Base-by-base conservation (phyloP, 2,329 filamentous ascomycete genomes). In the Sporothrix brunneoviolacea region DNA sequence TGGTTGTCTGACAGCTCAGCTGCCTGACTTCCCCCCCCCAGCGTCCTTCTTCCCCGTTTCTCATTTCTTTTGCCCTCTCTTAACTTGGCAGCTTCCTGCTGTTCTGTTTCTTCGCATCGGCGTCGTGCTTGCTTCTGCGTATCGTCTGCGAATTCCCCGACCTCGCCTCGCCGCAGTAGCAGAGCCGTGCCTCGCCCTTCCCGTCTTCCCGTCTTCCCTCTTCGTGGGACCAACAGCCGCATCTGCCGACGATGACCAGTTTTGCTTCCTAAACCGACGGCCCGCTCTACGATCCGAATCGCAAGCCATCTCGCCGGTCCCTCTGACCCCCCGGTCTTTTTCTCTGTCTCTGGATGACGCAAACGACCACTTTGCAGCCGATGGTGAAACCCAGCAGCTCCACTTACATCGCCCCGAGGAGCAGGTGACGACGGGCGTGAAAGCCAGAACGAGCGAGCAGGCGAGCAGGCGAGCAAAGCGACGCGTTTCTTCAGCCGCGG, bases 351-450 rank as follows among this genome's bases (percentile, higher is more conserved):
- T 16, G 27, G 43, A 46, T 46, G 43, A 46, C 43, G 43, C 43
- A 46, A 37, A 32, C 30, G 28, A 22, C 43, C 24, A 27, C 24
- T 24, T 36, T 16, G 22, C 24, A 13, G 42, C 35, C 48, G 27
- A 40, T 45, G 41, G 28, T 45, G 41, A 50, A 45, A 50, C 41
- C 36, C 15, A 43, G 15, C 48, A 44, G 28, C 27, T 45, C 49
- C 42, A 46, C 49, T 37, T 40, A 44, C 49, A 51, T 32, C 49
- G 37, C 21, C 37, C 13, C 45, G 13, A 9, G 21, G 24, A 33
- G 24, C 24, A 40, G 36, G 13, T 16, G 18, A 37, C 28, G 27
- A 32, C 45, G 32, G 27, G 12, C 9, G 22, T 19, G 15, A 19
- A 42, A 21, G n/a, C 10, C 16, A 9, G 32, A n/a, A 35, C 18